Conservation (phyloP, 192 early-diverging fungal genomes). For the Backusella morwellensis region DNA sequence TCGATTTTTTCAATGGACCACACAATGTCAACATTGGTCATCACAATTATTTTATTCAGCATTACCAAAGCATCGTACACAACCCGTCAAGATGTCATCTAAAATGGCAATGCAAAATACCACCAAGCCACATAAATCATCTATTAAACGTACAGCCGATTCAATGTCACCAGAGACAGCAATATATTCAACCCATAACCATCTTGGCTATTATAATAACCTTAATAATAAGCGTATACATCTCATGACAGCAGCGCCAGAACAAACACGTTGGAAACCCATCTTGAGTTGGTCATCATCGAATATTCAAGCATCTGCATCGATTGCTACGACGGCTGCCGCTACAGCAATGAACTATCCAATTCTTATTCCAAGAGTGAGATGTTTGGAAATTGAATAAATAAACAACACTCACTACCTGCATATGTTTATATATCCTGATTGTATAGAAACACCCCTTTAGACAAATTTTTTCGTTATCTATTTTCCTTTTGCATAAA, state of each 20-base stretch:
- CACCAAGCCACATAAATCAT: background rate
- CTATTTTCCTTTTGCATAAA: slow-evolving; percentile 2
- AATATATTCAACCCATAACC: background rate
- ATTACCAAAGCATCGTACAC: background rate
- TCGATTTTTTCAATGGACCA: slow-evolving; percentile 71
- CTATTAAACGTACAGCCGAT: background rate
- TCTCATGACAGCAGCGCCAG: background rate
- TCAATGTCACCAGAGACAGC: background rate
- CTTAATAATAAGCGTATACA: background rate
- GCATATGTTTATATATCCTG: background rate
- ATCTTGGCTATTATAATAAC: background rate
- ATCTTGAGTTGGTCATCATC: slow-evolving; percentile 32
- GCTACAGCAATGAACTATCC: slow-evolving; percentile 8
- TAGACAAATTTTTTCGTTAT: background rate
- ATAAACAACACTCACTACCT: background rate
- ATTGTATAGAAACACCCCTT: background rate
- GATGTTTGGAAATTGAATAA: slow-evolving; percentile 9
- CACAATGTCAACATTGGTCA: slow-evolving; percentile 29
- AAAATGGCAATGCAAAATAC: background rate
- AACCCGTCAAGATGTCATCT: background rate
- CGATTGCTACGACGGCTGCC: background rate
- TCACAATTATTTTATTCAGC: background rate
- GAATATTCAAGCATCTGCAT: background rate
- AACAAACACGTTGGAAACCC: slow-evolving; percentile 7
- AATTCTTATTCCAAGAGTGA: slow-evolving; percentile 15